These are phyloP conservation scores for Boletus rufocinnamomeus DNA, from an alignment of 768 basidiomycete genomes.

Conservation along the genomic window DNA sequence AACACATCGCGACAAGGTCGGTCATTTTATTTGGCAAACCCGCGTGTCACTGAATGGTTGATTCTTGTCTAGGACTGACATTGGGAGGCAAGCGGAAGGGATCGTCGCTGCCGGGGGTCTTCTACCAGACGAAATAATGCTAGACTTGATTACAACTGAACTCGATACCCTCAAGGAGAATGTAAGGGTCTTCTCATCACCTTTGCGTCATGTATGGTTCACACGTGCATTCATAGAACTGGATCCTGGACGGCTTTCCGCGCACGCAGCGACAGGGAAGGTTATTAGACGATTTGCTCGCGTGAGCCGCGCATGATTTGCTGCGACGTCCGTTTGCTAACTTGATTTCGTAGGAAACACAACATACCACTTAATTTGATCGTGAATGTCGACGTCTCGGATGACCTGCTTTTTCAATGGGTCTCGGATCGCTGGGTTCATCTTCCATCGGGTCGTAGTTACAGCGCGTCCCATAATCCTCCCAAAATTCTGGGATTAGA, in stretches of 20 bases:
- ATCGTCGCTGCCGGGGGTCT: constrained; percentile 78
- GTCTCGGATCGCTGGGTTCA: constrained; percentile 89
- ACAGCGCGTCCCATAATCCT: constrained; percentile 84
- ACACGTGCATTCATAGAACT: constrained; percentile 52
- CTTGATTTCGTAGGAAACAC: constrained; percentile 48
- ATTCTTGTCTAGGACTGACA: constrained; percentile 50
- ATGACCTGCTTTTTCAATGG: constrained; percentile 76
- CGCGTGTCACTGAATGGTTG: background rate
- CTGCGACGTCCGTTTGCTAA: background rate
- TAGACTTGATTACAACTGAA: constrained; percentile 71
- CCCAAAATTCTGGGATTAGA: constrained; percentile 78
- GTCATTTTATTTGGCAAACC: constrained; percentile 15
- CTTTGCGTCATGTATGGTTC: constrained; percentile 1
- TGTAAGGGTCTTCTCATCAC: constrained; percentile 39
- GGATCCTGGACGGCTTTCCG: constrained; percentile 92
- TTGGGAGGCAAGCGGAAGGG: constrained; percentile 73
- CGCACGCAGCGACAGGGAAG: constrained; percentile 80
- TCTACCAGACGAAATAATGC: constrained; percentile 75
- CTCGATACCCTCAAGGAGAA: constrained; percentile 64
- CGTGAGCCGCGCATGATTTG: constrained; percentile 41
- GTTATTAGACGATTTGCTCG: constrained; percentile 71
- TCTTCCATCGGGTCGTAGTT: constrained; percentile 80
- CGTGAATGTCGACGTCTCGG: constrained; percentile 81
- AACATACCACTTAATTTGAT: constrained; percentile 71
- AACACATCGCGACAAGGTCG: constrained; percentile 70